Evolutionary conservation across 208 protist genomes (phyloP), one percentile per base, ranked within the genome.

Genomic region (Trypanosoma mega): DNA sequence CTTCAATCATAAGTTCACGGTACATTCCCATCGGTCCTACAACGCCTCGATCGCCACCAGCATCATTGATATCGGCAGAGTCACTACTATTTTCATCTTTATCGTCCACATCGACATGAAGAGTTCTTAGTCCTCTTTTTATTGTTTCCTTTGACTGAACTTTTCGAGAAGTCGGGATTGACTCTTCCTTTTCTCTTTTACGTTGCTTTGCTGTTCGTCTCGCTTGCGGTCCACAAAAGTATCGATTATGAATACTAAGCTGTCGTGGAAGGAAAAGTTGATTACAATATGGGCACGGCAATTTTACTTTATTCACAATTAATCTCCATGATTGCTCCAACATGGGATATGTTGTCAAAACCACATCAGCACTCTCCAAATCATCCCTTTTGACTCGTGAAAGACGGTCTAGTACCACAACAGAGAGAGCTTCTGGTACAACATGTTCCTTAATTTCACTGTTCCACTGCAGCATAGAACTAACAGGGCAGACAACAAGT

Each of bases 261-360:
- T 94, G 86, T 12, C 87, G 78, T 6, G 87, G 88, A 53, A 97
- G 77, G 62, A 96, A 97, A 20, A 92, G 80, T 29, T 75, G 63
- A 1, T 78, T 71, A 61, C 95, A 98, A 71, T 97, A 96, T 26
- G 87, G 63, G 55, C 95, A 98, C 8, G 69, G 57, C 11, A 97
- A 85, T 58, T 97, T 96, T 33, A 78, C 86, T 34, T 85, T 61
- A 53, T 86, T 86, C 33, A 96, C 72, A 8, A 96, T 56, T n/a
- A 41, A 20, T 34, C 91, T 78, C 82, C 81, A 98, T 20, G 92
- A 85, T 31, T 84, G 81, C 72, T 98, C 91, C 24, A 97, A 47
- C 72, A 96, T 95, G 18, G 89, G 80, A 71, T 97, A 98, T 21
- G 96, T 97, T 11, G 93, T 98, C 33, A 98, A 80, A 41, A 98